Percentiles rank a stretch among this genome's conserved stretches.
Conservation (phyloP, 768 basidiomycete species). For the Lepiota brunneoincarnata region DNA sequence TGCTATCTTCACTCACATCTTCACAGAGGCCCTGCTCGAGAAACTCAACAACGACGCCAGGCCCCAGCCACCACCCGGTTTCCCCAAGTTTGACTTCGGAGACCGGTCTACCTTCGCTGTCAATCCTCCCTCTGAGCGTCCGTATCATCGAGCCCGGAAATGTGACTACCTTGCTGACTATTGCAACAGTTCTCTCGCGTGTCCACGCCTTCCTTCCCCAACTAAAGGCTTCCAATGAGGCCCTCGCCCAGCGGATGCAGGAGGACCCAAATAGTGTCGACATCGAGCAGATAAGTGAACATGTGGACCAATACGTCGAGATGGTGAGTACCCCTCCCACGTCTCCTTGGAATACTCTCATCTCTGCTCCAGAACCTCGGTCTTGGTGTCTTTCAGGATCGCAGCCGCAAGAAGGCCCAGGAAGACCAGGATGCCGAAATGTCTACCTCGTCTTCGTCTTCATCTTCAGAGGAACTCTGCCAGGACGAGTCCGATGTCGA, state of each 20-base stretch:
- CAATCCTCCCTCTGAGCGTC: slow-evolving; percentile 48
- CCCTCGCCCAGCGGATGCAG: slow-evolving; percentile 43
- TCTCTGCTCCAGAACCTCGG: slow-evolving; percentile 51
- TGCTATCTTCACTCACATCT: neutral
- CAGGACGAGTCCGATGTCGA: slow-evolving; percentile 32
- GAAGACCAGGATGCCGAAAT: slow-evolving; percentile 27
- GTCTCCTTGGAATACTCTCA: neutral
- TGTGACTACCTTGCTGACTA: neutral
- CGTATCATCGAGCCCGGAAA: slow-evolving; percentile 19
- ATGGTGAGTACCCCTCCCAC: slow-evolving; percentile 43
- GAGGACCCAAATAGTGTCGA: slow-evolving; percentile 59
- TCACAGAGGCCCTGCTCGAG: slow-evolving; percentile 38
- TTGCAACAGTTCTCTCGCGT: slow-evolving; percentile 57
- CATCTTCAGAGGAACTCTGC: slow-evolving; percentile 22
- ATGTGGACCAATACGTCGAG: slow-evolving; percentile 56
- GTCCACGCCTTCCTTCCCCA: slow-evolving; percentile 67
- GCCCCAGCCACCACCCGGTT: slow-evolving; percentile 16
- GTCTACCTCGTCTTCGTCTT: slow-evolving; percentile 25
- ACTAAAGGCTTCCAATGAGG: slow-evolving; percentile 61
- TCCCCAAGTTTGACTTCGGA: slow-evolving; percentile 34
- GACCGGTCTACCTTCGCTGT: slow-evolving; percentile 33
- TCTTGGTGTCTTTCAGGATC: slow-evolving; percentile 57
- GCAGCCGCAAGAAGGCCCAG: slow-evolving; percentile 16
- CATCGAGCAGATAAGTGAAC: slow-evolving; percentile 58
- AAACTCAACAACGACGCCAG: slow-evolving; percentile 29